Evolutionary conservation across 2,329 filamentous ascomycete species (phyloP).

Genomic region (Fusarium verrucosum): DNA sequence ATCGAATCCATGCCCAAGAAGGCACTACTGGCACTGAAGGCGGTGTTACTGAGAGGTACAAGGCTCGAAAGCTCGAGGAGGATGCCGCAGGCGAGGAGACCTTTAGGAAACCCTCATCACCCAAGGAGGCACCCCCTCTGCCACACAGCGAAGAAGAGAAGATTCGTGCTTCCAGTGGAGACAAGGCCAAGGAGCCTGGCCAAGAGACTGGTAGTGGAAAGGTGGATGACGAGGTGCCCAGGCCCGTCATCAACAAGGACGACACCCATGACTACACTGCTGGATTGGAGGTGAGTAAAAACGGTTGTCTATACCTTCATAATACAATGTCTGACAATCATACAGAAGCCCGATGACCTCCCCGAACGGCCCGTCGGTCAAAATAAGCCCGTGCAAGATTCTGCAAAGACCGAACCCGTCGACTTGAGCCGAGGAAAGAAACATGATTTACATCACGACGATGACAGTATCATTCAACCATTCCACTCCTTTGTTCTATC

Average conservation of each 20-base stretch:
- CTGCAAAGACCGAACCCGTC: conserved; percentile 71
- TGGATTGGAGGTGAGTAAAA: conserved; percentile 49
- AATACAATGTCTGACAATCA: conserved; percentile 29
- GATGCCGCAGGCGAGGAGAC: conserved; percentile 70
- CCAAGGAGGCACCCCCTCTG: conserved; percentile 84
- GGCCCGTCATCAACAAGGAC: conserved; percentile 53
- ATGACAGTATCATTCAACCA: conserved; percentile 76
- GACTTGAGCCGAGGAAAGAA: conserved; percentile 53
- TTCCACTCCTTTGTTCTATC: conserved; percentile 91
- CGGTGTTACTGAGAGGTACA: conserved; percentile 87
- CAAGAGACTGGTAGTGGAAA: conserved; percentile 1
- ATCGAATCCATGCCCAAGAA: conserved; percentile 77
- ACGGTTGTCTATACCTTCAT: background rate
- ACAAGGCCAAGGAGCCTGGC: conserved; percentile 16
- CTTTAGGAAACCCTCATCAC: conserved; percentile 81
- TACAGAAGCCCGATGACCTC: conserved; percentile 81
- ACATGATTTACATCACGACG: conserved; percentile 58
- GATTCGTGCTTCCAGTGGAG: conserved; percentile 56
- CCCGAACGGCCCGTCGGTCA: conserved; percentile 81
- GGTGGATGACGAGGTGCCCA: conserved; percentile 23
- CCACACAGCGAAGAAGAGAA: conserved; percentile 84
- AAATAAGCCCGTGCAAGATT: conserved; percentile 73
- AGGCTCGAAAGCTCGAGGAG: conserved; percentile 75
- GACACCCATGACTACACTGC: conserved; percentile 49
- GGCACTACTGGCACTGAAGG: conserved; percentile 90